Evolutionary conservation across 192 early-diverging fungal species (phyloP), one percentile per base, ranked within the genome.

Genomic region (Coemansia umbellata): DNA sequence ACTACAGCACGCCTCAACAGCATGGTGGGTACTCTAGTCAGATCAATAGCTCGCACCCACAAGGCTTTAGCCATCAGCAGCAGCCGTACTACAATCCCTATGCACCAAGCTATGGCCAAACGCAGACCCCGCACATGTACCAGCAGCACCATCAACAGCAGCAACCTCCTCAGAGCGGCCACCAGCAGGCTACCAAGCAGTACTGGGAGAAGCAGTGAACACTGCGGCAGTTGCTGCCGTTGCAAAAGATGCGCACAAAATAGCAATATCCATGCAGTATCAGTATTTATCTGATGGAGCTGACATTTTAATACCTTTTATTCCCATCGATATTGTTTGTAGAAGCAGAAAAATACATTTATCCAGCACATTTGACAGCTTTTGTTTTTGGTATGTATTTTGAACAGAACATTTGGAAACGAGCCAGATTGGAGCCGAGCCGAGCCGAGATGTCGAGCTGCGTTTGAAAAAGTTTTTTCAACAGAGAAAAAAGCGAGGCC

Each of bases 1-100:
- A 75, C 66, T 75, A 75, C 60, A 68, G 54, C 58, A 59, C 60
- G n/a, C 72, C 72, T 24, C 72, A 75, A 47, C 72, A 74, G 60
- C 50, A 59, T 15, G 63, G 59, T 31, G 61, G 72, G 10, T 75
- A 75, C 32, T 66, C 72, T 8, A 63, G 60, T 61, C 72, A 75
- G 53, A 42, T 50, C 43, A 75, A 53, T 54, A 61, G 28, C 50
- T 40, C 60, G 26, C 59, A 74, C 19, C 65, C 72, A 8, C 65
- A 68, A 35, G 48, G 53, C 21, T 63, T 51, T 47, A 41, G 44
- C 39, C 65, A 68, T 47, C 72, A 75, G 37, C 70, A 74, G 47
- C 70, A 74, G 59, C 53, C 53, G 39, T 63, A 67, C 53, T 75
- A 75, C 47, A 59, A 58, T 47, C 66, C 64, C 45, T 75, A 75